Percentiles rank a stretch among this genome's conserved stretches.
Conservation (phyloP, 257 asterid genomes). For the Penstemon barbatus region DNA sequence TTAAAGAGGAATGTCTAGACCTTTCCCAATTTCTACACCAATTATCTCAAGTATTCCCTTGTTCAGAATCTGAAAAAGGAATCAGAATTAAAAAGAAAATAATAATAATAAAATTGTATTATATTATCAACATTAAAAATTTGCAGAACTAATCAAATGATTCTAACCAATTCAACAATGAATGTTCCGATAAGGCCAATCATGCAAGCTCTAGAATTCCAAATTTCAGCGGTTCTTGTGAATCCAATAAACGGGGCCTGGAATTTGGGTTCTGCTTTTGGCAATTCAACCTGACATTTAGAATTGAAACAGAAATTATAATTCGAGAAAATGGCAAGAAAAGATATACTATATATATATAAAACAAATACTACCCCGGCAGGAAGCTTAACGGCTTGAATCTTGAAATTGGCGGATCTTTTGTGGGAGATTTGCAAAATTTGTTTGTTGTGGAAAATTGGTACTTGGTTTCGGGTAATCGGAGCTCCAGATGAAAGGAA, state of each 20-base stretch:
- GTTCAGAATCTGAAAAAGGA: constrained; percentile 60
- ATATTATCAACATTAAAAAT: background rate
- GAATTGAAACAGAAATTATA: background rate
- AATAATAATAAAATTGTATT: no score
- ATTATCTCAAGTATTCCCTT: constrained; percentile 77
- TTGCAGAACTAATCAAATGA: background rate
- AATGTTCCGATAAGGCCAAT: constrained; percentile 70
- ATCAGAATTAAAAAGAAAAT: background rate
- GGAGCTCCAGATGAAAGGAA: constrained; percentile 41
- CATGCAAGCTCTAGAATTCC: constrained; percentile 95
- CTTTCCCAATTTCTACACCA: constrained; percentile 89
- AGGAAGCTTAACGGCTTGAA: constrained; percentile 81
- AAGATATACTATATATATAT: no score
- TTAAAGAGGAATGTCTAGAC: constrained; percentile 90
- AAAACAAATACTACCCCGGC: constrained; percentile 49
- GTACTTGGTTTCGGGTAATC: constrained; percentile 26
- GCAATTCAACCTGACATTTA: constrained; percentile 58
- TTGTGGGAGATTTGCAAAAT: constrained; percentile 2
- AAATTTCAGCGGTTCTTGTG: constrained; percentile 77
- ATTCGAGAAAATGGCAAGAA: background rate
- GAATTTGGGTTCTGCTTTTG: constrained; percentile 69
- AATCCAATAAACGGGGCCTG: constrained; percentile 71
- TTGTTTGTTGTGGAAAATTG: constrained; percentile 18
- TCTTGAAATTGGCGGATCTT: constrained; percentile 42
- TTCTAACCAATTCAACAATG: constrained; percentile 70